Evolutionary conservation across 495 filamentous ascomycete species (phyloP), one percentile per base, ranked within the genome.

Genomic region (Neurospora pannonica): DNA sequence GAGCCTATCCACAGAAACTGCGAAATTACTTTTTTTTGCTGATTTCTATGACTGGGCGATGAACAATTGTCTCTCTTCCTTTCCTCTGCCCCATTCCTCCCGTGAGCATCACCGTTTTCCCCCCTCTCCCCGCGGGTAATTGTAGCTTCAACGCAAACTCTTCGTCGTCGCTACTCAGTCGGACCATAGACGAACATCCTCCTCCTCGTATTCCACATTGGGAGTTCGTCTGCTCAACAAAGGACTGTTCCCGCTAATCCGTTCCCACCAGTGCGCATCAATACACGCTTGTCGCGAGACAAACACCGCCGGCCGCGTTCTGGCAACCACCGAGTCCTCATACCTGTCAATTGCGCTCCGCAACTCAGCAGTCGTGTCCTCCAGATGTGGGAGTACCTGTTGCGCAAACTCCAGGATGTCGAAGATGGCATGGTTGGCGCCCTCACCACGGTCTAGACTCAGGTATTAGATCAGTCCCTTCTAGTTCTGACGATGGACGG

Each of bases 211-310:
- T 34, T 74, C 74, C 19, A 82, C 15, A 36, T 72, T 70, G 73
- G 81, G 79, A n/a, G 71, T 74, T 38, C 83, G 77, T 71, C 77
- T 77, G 34, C 74, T 81, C 54, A 85, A 73, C 7, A 85, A 72
- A 13, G 83, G 82, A 73, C 82, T 84, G 17, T 71, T 31, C 1
- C 75, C 70, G 70, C 48, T 78, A 70, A 85, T 78, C 5, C 73
- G 82, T 70, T 80, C 75, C 77, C 86, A 90, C 39, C 87, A 82
- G 79, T 92, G 90, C 1, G 90, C 90, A 78, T 92, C 90, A 1
- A 91, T 69, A 76, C 90, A 91, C 2, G 89, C 90, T 75, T 87
- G 86, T 5, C 90, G 82, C 39, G 87, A 89, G 6, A 86, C 83
- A 38, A 88, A 76, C 21, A 91, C 87, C 3, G 86, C 89, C 0